A percentile compares a stretch with the other conserved stretches of the same genome.
These are phyloP conservation scores for Lactarius evosmus DNA, from an alignment of 768 basidiomycete genomes.

Conservation along the genomic window DNA sequence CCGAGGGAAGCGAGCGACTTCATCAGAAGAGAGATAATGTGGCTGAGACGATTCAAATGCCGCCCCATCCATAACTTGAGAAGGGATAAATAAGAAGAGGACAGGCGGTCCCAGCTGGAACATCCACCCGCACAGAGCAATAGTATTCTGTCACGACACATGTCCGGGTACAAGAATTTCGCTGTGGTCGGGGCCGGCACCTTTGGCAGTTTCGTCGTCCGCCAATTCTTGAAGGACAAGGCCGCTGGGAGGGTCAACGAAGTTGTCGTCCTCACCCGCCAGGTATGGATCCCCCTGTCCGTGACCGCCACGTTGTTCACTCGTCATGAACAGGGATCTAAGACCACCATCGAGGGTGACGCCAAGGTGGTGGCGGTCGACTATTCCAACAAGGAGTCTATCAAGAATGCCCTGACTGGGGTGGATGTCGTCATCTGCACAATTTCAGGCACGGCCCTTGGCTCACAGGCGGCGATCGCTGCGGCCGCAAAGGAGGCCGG, in stretches of 20 bases:
- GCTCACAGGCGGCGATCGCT: constrained; percentile 8
- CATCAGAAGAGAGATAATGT: background rate
- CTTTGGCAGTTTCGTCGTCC: constrained; percentile 23
- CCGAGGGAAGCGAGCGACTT: background rate
- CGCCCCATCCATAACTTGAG: background rate
- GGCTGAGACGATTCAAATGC: background rate
- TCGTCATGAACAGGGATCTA: constrained; percentile 29
- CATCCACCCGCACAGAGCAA: background rate
- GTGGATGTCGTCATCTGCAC: constrained; percentile 25
- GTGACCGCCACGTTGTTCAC: background rate
- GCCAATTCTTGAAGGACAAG: constrained; percentile 17
- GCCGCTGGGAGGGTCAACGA: constrained; percentile 13
- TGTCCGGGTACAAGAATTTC: constrained; percentile 25
- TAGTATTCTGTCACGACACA: background rate
- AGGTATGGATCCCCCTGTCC: constrained; percentile 4
- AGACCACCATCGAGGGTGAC: constrained; percentile 18
- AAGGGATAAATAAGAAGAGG: background rate
- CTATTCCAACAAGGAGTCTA: constrained; percentile 17
- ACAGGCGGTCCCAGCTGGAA: background rate
- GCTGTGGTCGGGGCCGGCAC: constrained; percentile 25
- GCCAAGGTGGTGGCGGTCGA: constrained; percentile 20
- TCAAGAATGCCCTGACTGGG: constrained; percentile 12
- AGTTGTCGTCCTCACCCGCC: constrained; percentile 23
- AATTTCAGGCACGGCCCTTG: background rate
- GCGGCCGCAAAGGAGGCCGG: constrained; percentile 21